phyloP scores from a whole-genome alignment of 1,284 basidiomycete genomes.

The Apiotrichum montevideense region DNA sequence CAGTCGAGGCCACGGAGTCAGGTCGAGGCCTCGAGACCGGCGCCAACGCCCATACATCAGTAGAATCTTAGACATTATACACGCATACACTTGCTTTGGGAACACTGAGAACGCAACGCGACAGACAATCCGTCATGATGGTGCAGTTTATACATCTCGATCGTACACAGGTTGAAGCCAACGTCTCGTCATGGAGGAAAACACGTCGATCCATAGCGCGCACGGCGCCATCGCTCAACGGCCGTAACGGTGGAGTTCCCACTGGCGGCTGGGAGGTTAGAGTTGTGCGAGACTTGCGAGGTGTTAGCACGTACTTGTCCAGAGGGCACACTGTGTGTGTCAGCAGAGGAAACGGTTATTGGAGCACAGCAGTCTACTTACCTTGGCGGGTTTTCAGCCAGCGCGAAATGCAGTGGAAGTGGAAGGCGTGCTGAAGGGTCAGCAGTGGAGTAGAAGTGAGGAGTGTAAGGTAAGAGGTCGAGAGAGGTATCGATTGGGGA shows the following conservation, averaged over 20 bases:
- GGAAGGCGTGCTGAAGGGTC: slow-evolving; percentile 82
- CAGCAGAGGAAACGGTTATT: slow-evolving; percentile 10
- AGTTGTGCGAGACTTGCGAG: slow-evolving; percentile 24
- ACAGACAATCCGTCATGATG: no score
- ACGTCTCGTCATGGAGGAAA: not conserved
- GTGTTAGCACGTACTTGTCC: slow-evolving; percentile 63
- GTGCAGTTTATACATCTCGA: slow-evolving; percentile 1
- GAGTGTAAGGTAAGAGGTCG: no score
- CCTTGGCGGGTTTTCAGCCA: slow-evolving; percentile 97
- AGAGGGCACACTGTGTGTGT: slow-evolving; percentile 72
- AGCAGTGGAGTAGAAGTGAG: not conserved
- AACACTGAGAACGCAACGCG: no score
- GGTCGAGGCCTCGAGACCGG: no score
- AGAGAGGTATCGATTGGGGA: no score
- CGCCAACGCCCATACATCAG: not conserved
- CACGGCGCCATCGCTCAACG: slow-evolving; percentile 21
- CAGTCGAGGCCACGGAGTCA: slow-evolving; percentile 21
- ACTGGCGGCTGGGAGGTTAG: slow-evolving; percentile 40
- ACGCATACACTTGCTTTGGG: not conserved
- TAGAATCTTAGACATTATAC: not conserved
- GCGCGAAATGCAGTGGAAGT: slow-evolving; percentile 99
- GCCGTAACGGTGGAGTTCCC: slow-evolving; percentile 49
- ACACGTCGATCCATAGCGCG: no score
- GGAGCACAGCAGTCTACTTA: no score
- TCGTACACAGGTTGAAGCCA: not conserved